phyloP scores from a whole-genome alignment of 192 early-diverging fungal genomes.

The Coemansia sp. region DNA sequence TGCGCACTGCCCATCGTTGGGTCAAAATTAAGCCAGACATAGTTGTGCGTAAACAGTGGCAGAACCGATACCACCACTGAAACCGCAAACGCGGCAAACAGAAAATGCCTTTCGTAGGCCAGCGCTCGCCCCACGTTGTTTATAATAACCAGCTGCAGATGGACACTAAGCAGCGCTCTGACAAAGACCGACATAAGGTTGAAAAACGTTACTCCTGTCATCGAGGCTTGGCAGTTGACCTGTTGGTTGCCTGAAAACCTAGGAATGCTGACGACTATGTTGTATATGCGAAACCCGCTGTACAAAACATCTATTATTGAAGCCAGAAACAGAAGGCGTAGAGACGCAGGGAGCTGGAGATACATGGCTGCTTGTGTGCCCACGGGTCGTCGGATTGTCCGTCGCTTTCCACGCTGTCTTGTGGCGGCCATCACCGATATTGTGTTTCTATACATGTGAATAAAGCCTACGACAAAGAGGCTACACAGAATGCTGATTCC shows the following conservation, averaged over 20 bases:
- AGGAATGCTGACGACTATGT: constrained; percentile 31
- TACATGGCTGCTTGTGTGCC: constrained; percentile 50
- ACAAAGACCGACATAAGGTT: constrained; percentile 50
- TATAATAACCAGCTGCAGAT: constrained; percentile 44
- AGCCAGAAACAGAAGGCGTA: constrained; percentile 46
- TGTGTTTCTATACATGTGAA: constrained; percentile 46
- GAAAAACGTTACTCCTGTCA: constrained; percentile 46
- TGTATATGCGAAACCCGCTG: constrained; percentile 47
- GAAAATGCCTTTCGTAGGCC: constrained; percentile 42
- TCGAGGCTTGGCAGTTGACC: constrained; percentile 47
- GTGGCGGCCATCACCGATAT: constrained; percentile 37
- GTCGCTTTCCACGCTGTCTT: constrained; percentile 20
- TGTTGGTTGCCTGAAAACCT: constrained; percentile 32
- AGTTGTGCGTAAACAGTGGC: constrained; percentile 41
- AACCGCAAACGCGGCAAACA: constrained; percentile 18
- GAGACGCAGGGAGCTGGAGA: constrained; percentile 38
- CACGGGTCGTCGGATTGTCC: constrained; percentile 31
- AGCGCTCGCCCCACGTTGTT: constrained; percentile 32
- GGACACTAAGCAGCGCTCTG: constrained; percentile 45
- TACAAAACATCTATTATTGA: constrained; percentile 49
- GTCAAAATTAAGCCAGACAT: constrained; percentile 42
- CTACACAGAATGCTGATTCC: constrained; percentile 45
- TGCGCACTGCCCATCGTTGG: constrained; percentile 40
- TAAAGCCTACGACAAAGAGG: constrained; percentile 41
- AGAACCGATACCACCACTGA: constrained; percentile 31